Evolutionary conservation across 2,329 filamentous ascomycete species (phyloP).

Genomic region (Sclerotinia spermophila): DNA sequence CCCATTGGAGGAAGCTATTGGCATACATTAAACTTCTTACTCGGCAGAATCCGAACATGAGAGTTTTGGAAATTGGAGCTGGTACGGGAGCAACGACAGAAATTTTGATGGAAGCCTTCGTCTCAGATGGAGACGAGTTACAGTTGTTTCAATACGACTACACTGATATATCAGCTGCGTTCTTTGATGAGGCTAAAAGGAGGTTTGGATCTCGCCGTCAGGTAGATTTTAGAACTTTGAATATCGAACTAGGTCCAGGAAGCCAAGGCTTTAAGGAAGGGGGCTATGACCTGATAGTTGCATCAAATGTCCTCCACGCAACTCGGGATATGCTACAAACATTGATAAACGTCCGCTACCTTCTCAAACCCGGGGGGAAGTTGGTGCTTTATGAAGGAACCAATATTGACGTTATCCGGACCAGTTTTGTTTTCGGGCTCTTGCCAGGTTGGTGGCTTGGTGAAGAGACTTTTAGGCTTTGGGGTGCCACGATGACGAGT

Average conservation of each 20-base stretch:
- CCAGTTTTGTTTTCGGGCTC: conserved; percentile 31
- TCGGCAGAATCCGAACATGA: conserved; percentile 25
- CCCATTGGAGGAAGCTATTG: not conserved
- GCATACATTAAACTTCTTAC: not conserved
- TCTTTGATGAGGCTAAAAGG: not conserved
- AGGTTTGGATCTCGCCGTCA: not conserved
- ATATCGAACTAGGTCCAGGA: conserved; percentile 1
- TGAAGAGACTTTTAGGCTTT: conserved; percentile 11
- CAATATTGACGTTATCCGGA: not conserved
- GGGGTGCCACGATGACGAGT: not conserved
- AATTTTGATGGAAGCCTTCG: conserved; percentile 2
- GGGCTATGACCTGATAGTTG: not conserved
- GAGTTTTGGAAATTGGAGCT: conserved; percentile 31
- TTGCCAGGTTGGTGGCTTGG: conserved; percentile 42
- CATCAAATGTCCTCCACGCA: not conserved
- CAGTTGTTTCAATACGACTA: not conserved
- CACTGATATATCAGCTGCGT: conserved; percentile 6
- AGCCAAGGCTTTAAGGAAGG: not conserved
- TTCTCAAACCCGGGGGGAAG: not conserved
- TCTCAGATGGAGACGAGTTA: not conserved
- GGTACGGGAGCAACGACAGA: conserved; percentile 26
- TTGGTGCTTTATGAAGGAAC: not conserved
- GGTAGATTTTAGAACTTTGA: not conserved
- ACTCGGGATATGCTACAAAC: not conserved
- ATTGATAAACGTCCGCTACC: not conserved